A percentile compares a stretch with the other conserved stretches of the same genome.
Conservation (phyloP, 331 rosid species). For the Erythrophleum ivorense region DNA sequence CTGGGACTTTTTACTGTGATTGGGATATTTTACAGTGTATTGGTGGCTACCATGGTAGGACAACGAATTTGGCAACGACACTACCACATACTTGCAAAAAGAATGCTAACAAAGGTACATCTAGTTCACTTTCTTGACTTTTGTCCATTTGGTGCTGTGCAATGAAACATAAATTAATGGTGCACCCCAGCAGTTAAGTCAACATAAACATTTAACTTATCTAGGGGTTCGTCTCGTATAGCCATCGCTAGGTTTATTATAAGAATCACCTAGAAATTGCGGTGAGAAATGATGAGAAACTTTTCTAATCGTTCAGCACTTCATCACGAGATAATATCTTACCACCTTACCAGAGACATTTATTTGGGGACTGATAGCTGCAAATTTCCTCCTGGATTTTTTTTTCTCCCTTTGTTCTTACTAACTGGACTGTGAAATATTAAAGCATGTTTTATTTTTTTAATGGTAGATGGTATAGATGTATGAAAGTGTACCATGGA, state of each 20-base stretch:
- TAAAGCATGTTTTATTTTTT: not conserved
- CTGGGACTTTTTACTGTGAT: slow-evolving; percentile 91
- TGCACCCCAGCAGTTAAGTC: slow-evolving; percentile 24
- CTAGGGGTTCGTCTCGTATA: slow-evolving; percentile 12
- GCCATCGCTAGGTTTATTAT: not conserved
- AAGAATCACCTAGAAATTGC: slow-evolving; percentile 14
- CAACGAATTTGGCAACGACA: slow-evolving; percentile 99
- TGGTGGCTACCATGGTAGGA: slow-evolving; percentile 99
- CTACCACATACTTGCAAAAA: slow-evolving; percentile 97
- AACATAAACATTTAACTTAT: slow-evolving; percentile 10
- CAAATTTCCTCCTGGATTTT: not conserved
- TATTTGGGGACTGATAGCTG: slow-evolving; percentile 3
- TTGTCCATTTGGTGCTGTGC: slow-evolving; percentile 33
- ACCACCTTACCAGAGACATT: not conserved
- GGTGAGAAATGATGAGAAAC: not conserved
- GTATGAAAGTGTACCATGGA: not conserved
- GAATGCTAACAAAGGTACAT: slow-evolving; percentile 97
- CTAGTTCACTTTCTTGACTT: slow-evolving; percentile 21
- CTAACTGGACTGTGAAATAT: slow-evolving; percentile 23
- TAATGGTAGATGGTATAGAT: not conserved
- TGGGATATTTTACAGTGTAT: slow-evolving; percentile 96
- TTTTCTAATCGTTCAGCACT: slow-evolving; percentile 15
- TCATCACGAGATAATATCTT: slow-evolving; percentile 10
- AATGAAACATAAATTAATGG: slow-evolving; percentile 6
- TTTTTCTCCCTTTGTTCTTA: slow-evolving; percentile 12